Percentiles rank a stretch among this genome's conserved stretches.
Conservation (phyloP, 371 early-diverging fungal species). For the Haplosporangium sp. region DNA sequence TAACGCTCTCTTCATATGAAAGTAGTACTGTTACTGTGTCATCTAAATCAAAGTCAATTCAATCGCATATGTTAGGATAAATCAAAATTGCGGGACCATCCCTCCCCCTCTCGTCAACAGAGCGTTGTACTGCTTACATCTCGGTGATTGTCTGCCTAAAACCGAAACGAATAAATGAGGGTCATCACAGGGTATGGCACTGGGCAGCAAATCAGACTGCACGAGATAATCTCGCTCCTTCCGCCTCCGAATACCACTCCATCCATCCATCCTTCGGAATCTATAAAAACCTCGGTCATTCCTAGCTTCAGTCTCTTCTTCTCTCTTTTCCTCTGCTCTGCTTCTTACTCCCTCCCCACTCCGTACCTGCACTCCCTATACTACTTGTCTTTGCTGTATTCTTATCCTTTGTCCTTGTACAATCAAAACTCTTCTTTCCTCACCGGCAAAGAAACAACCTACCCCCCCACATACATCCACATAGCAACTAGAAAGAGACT, state of each 20-base stretch:
- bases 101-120: no score
- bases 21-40: not conserved
- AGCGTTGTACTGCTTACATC: not conserved
- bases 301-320: conserved; percentile 13
- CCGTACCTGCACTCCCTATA: not conserved
- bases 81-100: not conserved
- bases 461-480: conserved; percentile 7
- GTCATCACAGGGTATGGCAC: not conserved
- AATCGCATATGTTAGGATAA: not conserved
- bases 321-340: not conserved
- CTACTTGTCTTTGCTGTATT: not conserved
- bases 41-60: not conserved
- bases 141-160: not conserved
- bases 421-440: not conserved
- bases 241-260: not conserved
- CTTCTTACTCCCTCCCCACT: conserved; percentile 2
- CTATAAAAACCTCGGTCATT: conserved; percentile 21
- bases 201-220: not conserved
- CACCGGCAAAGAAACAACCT: conserved; percentile 1
- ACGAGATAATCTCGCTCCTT: conserved; percentile 14
- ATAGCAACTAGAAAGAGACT: conserved; percentile 37
- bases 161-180: not conserved
- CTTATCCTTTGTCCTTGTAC: conserved; percentile 14
- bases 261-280: conserved; percentile 5
- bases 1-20: conserved; percentile 1